These are phyloP conservation scores for Fagopyrum esculentum DNA, from an alignment of 148 eudicot species.

Conservation along the genomic window DNA sequence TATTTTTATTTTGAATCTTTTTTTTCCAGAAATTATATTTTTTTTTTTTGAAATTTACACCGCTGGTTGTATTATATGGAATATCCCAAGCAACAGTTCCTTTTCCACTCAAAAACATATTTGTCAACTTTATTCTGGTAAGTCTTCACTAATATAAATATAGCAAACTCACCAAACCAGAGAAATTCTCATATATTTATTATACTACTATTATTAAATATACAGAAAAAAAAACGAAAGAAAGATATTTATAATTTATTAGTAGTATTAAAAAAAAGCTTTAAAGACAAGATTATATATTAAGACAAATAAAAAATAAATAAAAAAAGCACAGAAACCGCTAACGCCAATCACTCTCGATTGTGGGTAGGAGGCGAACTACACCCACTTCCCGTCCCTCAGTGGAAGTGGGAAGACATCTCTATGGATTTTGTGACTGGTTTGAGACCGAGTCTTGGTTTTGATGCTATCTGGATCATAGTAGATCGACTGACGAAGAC, in stretches of 20 bases:
- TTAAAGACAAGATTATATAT: not conserved
- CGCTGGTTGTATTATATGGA: no score
- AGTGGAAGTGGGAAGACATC: no score
- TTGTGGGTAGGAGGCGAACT: not conserved
- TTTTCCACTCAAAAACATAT: not conserved
- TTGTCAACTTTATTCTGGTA: not conserved
- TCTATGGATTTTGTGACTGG: no score
- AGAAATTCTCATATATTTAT: not conserved
- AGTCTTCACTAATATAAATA: not conserved
- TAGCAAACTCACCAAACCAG: not conserved
- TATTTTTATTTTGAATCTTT: not conserved
- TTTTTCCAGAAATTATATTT: not conserved
- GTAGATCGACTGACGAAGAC: no score
- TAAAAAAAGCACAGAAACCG: not conserved
- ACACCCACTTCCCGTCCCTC: no score
- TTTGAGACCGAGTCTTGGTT: no score
- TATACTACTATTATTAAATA: not conserved
- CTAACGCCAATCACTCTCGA: conserved; percentile 1
- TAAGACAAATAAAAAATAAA: not conserved
- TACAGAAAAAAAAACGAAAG: not conserved
- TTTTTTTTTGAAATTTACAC: no score
- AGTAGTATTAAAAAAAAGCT: not conserved
- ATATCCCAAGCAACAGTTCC: not conserved
- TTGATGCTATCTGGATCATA: no score
- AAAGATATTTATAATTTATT: not conserved